Percentiles rank a stretch among this genome's conserved stretches.
phyloP scores from a whole-genome alignment of 768 basidiomycete species.

The Podaxis sp. region DNA sequence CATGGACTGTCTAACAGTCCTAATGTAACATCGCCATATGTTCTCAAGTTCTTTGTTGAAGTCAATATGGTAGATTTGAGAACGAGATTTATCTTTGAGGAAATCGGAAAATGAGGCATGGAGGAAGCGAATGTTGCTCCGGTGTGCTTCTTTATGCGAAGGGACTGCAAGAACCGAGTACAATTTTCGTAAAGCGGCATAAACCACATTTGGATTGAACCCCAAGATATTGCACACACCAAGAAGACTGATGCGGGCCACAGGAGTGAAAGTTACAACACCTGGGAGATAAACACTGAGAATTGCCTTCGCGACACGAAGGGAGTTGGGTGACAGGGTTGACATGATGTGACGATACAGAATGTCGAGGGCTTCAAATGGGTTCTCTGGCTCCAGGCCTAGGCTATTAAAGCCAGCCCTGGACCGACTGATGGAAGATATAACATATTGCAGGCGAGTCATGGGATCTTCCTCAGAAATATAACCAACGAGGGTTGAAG shows the following conservation, averaged over 20 bases:
- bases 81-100: background rate
- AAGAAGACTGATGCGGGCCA: background rate
- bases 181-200: background rate
- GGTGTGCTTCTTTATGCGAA: background rate
- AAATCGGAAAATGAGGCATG: conserved; percentile 1
- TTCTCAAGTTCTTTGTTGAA: background rate
- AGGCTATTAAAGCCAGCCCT: too few relatives aligned
- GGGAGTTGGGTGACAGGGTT: background rate
- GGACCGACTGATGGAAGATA: background rate
- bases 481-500: background rate
- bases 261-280: background rate
- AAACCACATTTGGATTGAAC: background rate
- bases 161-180: background rate
- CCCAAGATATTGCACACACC: background rate
- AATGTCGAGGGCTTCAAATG: background rate
- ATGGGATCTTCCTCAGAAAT: background rate
- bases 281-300: background rate
- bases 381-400: background rate
- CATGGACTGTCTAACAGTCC: background rate
- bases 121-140: background rate
- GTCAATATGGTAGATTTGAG: background rate
- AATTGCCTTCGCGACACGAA: background rate
- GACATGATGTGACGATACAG: conserved; percentile 1
- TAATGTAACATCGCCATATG: background rate
- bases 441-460: background rate